Conservation (phyloP, 2,329 filamentous ascomycete species). For the Ophiostoma sp. region DNA sequence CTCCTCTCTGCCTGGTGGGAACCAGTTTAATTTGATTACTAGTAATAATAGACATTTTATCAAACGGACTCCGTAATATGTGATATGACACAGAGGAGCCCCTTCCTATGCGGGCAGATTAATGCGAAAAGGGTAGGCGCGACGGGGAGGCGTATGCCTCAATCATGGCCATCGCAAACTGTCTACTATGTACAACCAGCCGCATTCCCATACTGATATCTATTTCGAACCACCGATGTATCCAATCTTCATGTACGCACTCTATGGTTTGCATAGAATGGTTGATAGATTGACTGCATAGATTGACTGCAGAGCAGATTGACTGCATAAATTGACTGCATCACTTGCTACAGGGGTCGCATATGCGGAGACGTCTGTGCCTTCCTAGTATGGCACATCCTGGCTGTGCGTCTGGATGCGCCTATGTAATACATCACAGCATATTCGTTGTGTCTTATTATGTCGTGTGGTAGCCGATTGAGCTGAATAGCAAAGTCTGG, state of each 20-base stretch:
- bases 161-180: neutral
- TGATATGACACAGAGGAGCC: conserved; percentile 16
- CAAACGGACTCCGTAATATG: conserved; percentile 10
- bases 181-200: neutral
- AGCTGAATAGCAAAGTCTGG: neutral
- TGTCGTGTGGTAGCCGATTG: neutral
- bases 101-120: conserved; percentile 17
- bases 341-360: conserved; percentile 11
- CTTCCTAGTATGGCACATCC: neutral
- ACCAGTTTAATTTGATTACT: conserved; percentile 10
- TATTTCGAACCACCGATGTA: neutral
- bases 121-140: conserved; percentile 19
- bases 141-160: neutral
- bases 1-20: neutral
- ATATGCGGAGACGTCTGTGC: conserved; percentile 14
- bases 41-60: conserved; percentile 15
- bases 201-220: neutral
- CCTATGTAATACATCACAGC: neutral
- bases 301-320: conserved; percentile 11
- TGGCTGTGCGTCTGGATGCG: neutral
- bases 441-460: neutral
- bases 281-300: neutral
- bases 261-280: neutral
- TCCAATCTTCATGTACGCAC: neutral
- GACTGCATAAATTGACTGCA: neutral